Conservation (phyloP, 257 asterid species). For the Jaltomata sinuosa region DNA sequence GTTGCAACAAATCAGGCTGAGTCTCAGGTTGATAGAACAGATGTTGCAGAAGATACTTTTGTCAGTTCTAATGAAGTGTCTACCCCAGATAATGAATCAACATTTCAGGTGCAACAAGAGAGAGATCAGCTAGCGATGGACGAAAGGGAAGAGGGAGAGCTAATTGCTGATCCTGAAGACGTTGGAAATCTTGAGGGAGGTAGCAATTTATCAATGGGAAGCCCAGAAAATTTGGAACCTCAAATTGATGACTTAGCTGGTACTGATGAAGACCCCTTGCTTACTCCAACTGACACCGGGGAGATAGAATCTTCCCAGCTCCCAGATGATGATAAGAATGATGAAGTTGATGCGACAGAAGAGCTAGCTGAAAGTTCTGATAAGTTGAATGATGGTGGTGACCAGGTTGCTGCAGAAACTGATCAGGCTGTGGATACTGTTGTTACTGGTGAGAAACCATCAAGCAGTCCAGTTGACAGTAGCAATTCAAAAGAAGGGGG, state of each 20-base stretch:
- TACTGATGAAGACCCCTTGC: constrained; percentile 22
- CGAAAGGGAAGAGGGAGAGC: constrained; percentile 85
- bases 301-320: constrained; percentile 41
- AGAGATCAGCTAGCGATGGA: constrained; percentile 45
- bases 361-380: constrained; percentile 25
- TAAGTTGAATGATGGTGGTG: constrained; percentile 28
- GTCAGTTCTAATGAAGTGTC: constrained; percentile 30
- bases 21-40: constrained; percentile 31
- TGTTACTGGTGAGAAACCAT: constrained; percentile 22
- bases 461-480: constrained; percentile 27
- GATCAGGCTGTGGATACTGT: constrained; percentile 20
- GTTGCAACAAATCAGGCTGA: constrained; percentile 33
- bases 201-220: constrained; percentile 20
- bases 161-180: constrained; percentile 40
- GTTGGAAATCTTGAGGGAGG: constrained; percentile 32
- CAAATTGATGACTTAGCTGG: constrained; percentile 36
- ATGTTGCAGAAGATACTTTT: constrained; percentile 32
- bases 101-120: constrained; percentile 53
- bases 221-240: constrained; percentile 31
- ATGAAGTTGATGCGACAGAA: constrained; percentile 17
- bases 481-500: constrained; percentile 43
- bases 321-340: constrained; percentile 44
- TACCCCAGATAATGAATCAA: constrained; percentile 38
- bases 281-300: constrained; percentile 38
- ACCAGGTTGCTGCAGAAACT: constrained; percentile 28